phyloP scores from a whole-genome alignment of 164 flowering plant genomes.

The Kalanchoe fedtschenkoi region DNA sequence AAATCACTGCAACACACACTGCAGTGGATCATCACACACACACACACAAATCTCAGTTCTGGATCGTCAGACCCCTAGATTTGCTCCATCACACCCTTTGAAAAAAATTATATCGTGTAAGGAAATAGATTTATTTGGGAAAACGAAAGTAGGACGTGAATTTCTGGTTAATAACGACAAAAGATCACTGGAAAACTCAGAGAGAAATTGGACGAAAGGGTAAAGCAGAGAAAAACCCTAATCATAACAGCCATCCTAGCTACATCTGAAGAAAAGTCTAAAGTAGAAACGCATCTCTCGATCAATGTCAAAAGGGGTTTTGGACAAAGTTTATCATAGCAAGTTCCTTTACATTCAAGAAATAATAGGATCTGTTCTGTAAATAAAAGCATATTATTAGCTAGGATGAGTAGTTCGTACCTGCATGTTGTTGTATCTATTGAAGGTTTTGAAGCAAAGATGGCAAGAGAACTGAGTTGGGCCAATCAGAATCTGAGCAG shows the following conservation, averaged over 20 bases:
- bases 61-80: neutral
- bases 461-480: conserved; percentile 96
- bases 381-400: too few relatives aligned
- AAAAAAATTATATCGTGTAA: conserved; percentile 19
- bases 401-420: conserved; percentile 20
- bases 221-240: neutral
- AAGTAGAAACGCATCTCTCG: neutral
- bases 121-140: conserved; percentile 10
- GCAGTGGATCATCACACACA: conserved; percentile 4
- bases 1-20: conserved; percentile 28
- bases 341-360: neutral
- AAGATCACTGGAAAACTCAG: neutral
- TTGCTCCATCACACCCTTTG: conserved; percentile 18
- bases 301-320: too few relatives aligned
- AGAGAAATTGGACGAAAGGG: too few relatives aligned
- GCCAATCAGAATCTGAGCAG: conserved; percentile 88
- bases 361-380: too few relatives aligned
- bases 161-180: conserved; percentile 6
- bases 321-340: neutral
- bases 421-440: conserved; percentile 98
- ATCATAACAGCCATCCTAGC: neutral
- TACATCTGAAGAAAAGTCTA: neutral
- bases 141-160: neutral
- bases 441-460: conserved; percentile 93
- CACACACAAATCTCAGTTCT: conserved; percentile 4